Base-by-base conservation (phyloP, 352 stramenopile species). In the Blastocystis sp. region DNA sequence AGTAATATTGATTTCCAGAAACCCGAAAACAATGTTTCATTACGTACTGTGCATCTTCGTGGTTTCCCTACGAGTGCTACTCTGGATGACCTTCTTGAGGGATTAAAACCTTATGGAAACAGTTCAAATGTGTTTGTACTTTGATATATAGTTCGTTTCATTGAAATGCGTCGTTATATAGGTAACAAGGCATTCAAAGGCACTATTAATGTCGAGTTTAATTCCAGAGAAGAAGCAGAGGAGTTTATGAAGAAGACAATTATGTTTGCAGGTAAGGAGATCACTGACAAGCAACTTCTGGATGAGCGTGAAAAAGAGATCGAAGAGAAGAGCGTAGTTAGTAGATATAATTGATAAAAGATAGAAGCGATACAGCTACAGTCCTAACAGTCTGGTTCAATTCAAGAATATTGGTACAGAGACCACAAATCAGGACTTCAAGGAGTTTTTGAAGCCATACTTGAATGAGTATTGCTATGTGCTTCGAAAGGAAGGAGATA, bases 141-240 rank as follows among this genome's bases (percentile, higher is more conserved):
- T 0, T 60, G 70, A 81, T 27, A 0, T 0, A 0, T 77, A 77
- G 77, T 88, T 88, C 77, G 62, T 15, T 88, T 77, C 62, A 88
- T 88, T 24, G 77, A 88, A 42, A 88, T 88, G 77, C 58, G 77
- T 59, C 58, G 77, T 22, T 88, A 75, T 37, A 56, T 81, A 9
- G 68, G 62, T 35, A 88, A 73, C 44, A 73, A 68, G 33, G 77
- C 73, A 48, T 88, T 88, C 62, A 88, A 88, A 59, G 77, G 77
- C 19, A 58, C 77, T 15, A 59, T 88, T 15, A 88, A 88, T 42
- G 77, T 88, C 24, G 77, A 88, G 40, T 88, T 88, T 27, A 68
- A 76, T 19, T 75, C 54, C n/a, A 37, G 17, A 24, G 57, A 88
- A 27, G 77, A 88, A 33, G 77, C 77, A 15, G 62, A 79, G 13